phyloP scores from a whole-genome alignment of 108 stramenopile species.

The Nannochloropsis salina region DNA sequence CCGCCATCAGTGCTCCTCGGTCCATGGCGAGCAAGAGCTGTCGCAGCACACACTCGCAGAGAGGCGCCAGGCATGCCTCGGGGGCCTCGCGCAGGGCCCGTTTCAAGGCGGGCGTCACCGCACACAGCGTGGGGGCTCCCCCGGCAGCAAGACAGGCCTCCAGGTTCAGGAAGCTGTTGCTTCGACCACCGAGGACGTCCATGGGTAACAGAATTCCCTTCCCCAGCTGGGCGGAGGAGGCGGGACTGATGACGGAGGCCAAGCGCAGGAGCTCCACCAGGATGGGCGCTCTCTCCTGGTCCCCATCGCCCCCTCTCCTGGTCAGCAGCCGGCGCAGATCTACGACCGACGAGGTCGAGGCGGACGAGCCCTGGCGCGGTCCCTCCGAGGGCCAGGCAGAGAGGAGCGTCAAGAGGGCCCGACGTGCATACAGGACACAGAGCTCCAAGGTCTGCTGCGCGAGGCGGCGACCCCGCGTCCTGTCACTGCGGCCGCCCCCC shows the following conservation, averaged over 20 bases:
- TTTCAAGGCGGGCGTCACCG: slow-evolving; percentile 11
- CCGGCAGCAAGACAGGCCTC: background rate
- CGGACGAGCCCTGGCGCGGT: background rate
- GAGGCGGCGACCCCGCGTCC: background rate
- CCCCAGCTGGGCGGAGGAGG: background rate
- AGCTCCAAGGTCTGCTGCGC: background rate
- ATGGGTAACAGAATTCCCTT: background rate
- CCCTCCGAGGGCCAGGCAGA: background rate
- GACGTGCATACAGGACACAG: slow-evolving; percentile 26
- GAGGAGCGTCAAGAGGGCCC: slow-evolving; percentile 15
- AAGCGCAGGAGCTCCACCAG: slow-evolving; percentile 5
- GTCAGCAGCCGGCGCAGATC: background rate
- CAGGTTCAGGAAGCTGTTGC: background rate
- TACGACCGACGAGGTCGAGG: too few relatives aligned
- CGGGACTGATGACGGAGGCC: background rate
- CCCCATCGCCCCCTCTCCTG: background rate
- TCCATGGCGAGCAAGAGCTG: background rate
- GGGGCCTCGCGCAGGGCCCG: background rate
- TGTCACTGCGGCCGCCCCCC: too few relatives aligned
- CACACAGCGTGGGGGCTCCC: slow-evolving; percentile 15
- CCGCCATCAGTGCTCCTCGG: too few relatives aligned
- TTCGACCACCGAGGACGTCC: too few relatives aligned
- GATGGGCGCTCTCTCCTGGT: background rate
- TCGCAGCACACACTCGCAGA: background rate
- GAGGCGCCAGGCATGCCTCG: too few relatives aligned